Percentiles rank a stretch among this genome's conserved stretches.
phyloP scores from a whole-genome alignment of 805 yeast genomes.

The Yarrowia sp. region DNA sequence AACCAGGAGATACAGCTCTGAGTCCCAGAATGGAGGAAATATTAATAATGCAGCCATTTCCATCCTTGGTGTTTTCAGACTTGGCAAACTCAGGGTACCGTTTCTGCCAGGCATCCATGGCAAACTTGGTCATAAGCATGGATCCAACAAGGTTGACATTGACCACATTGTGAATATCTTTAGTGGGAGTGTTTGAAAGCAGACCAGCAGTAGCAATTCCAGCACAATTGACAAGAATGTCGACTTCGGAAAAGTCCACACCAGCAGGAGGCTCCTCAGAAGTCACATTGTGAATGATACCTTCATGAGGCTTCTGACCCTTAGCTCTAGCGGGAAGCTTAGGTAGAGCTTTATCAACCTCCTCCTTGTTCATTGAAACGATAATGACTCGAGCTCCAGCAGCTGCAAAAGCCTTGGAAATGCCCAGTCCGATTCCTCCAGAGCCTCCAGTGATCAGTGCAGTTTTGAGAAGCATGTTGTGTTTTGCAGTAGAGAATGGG shows the following conservation, averaged over 20 bases:
- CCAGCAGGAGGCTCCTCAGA: neutral
- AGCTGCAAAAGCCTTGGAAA: constrained; percentile 52
- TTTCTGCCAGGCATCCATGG: constrained; percentile 52
- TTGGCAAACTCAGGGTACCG: constrained; percentile 31
- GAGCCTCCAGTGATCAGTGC: constrained; percentile 63
- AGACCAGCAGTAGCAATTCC: constrained; percentile 61
- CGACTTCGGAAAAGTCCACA: constrained; percentile 31
- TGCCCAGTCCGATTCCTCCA: constrained; percentile 59
- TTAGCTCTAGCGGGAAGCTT: neutral
- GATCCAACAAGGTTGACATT: constrained; percentile 61
- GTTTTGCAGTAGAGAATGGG: neutral
- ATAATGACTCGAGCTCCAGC: constrained; percentile 55
- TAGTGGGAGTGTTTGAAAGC: constrained; percentile 42
- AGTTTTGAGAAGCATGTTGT: neutral
- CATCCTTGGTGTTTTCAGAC: neutral
- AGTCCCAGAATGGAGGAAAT: constrained; percentile 63
- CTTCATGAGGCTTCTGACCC: neutral
- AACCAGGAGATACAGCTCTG: constrained; percentile 49
- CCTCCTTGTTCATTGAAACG: constrained; percentile 47
- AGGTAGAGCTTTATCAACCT: constrained; percentile 36
- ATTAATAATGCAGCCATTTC: constrained; percentile 50
- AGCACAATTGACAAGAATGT: constrained; percentile 53
- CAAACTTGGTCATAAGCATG: constrained; percentile 54
- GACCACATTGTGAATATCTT: constrained; percentile 49
- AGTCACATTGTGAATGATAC: constrained; percentile 1